A percentile compares a stretch with the other conserved stretches of the same genome.
phyloP scores from a whole-genome alignment of 2,329 filamentous ascomycete genomes.

The Delphinella strobiligena region DNA sequence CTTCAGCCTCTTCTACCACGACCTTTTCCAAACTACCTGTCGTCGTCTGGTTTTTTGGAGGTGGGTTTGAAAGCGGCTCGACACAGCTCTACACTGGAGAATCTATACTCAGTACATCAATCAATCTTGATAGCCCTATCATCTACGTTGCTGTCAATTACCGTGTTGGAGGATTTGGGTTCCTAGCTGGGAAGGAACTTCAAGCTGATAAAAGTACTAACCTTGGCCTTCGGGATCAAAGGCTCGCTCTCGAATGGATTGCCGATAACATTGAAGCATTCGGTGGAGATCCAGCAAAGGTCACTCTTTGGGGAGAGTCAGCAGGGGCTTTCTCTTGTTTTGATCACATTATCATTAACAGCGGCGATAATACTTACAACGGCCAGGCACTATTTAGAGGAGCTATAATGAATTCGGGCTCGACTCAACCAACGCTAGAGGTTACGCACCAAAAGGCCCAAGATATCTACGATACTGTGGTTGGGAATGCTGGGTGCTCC shows the following conservation, averaged over 20 bases:
- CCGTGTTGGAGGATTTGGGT: constrained; percentile 25
- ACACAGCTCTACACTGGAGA: constrained; percentile 29
- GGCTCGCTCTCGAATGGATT: constrained; percentile 22
- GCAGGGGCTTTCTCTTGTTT: constrained; percentile 57
- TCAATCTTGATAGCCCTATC: constrained; percentile 48
- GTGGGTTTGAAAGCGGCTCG: constrained; percentile 28
- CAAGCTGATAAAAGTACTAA: constrained; percentile 24
- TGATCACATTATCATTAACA: constrained; percentile 64
- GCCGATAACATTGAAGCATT: constrained; percentile 48
- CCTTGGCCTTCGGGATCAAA: constrained; percentile 21
- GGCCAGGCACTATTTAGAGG: constrained; percentile 62
- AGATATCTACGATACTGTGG: constrained; percentile 36
- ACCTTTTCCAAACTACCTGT: constrained; percentile 30
- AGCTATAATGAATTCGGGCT: constrained; percentile 68
- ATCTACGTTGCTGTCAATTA: constrained; percentile 72
- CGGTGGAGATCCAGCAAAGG: constrained; percentile 65
- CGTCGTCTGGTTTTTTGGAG: constrained; percentile 38
- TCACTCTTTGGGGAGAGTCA: constrained; percentile 69
- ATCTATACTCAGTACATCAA: constrained; percentile 28
- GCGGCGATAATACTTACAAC: constrained; percentile 62
- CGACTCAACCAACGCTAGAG: constrained; percentile 35
- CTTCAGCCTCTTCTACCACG: constrained; percentile 25
- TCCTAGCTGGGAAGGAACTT: constrained; percentile 20
- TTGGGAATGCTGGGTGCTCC: constrained; percentile 33
- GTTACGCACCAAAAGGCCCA: constrained; percentile 58